These are phyloP conservation scores for Ogataea degrootiae DNA, from an alignment of 805 yeast genomes.

Conservation along the genomic window DNA sequence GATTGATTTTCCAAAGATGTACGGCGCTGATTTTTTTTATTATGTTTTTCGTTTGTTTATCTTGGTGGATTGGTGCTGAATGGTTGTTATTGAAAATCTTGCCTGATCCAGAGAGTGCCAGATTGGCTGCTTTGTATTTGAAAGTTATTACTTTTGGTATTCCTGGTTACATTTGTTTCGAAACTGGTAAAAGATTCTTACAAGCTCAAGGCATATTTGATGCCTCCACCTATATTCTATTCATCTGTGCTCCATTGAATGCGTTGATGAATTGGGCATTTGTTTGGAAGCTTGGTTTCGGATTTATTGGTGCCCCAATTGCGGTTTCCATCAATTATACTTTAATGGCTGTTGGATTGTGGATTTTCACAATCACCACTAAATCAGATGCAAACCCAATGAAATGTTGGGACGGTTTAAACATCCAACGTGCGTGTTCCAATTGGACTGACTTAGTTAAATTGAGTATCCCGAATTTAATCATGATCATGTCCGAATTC, in stretches of 20 bases:
- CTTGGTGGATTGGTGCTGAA: constrained; percentile 60
- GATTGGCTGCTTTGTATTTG: constrained; percentile 55
- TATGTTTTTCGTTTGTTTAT: constrained; percentile 48
- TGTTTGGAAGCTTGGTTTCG: constrained; percentile 66
- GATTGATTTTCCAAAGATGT: constrained; percentile 65
- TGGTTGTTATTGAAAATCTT: constrained; percentile 39
- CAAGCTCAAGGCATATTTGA: constrained; percentile 78
- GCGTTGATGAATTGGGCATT: constrained; percentile 60
- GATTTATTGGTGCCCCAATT: constrained; percentile 74
- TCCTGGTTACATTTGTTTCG: constrained; percentile 65
- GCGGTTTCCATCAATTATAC: constrained; percentile 69
- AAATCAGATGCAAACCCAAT: constrained; percentile 35
- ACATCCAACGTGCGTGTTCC: constrained; percentile 32
- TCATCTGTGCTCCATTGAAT: constrained; percentile 71
- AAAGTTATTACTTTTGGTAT: constrained; percentile 55
- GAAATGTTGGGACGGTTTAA: constrained; percentile 35
- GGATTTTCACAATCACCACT: constrained; percentile 42
- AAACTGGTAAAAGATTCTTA: constrained; percentile 66
- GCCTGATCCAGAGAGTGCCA: constrained; percentile 41
- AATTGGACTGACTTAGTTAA: constrained; percentile 64
- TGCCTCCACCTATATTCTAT: constrained; percentile 69
- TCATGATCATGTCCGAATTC: constrained; percentile 78
- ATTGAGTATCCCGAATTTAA: constrained; percentile 66
- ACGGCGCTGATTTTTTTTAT: constrained; percentile 47
- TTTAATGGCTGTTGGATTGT: constrained; percentile 58